Conservation (phyloP, 2,329 filamentous ascomycete genomes). For the Cladosporium oxysporum region DNA sequence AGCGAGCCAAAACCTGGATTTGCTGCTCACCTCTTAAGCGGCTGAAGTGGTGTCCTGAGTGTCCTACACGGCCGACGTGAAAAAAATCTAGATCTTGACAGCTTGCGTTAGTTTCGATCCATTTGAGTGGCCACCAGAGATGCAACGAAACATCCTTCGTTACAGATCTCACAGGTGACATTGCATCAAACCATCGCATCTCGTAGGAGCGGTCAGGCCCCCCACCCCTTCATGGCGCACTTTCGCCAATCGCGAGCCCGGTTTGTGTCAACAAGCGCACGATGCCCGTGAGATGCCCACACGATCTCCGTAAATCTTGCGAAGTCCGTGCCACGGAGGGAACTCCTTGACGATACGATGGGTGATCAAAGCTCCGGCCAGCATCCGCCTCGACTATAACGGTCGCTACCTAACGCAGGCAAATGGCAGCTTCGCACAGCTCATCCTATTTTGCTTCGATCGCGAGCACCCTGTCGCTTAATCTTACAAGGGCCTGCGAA, state of each 20-base stretch:
- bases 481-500: not conserved
- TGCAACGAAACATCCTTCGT: not conserved
- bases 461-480: constrained; percentile 6
- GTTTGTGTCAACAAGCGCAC: not conserved
- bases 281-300: not conserved
- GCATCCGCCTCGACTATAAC: not conserved
- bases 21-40: not conserved
- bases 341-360: constrained; percentile 18
- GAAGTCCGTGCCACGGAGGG: not conserved
- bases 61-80: not conserved
- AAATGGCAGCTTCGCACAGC: not conserved
- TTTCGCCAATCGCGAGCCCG: not conserved
- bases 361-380: constrained; percentile 1
- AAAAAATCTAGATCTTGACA: not conserved
- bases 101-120: not conserved
- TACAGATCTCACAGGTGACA: not conserved
- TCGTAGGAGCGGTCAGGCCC: not conserved
- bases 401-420: not conserved
- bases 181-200: not conserved
- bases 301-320: constrained; percentile 10
- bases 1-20: not conserved
- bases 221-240: not conserved
- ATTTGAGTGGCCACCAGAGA: not conserved
- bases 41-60: not conserved
- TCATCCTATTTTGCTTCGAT: constrained; percentile 7